These are phyloP conservation scores for Coriolopsis trogii DNA, from an alignment of 1,284 basidiomycete genomes.

Conservation along the genomic window DNA sequence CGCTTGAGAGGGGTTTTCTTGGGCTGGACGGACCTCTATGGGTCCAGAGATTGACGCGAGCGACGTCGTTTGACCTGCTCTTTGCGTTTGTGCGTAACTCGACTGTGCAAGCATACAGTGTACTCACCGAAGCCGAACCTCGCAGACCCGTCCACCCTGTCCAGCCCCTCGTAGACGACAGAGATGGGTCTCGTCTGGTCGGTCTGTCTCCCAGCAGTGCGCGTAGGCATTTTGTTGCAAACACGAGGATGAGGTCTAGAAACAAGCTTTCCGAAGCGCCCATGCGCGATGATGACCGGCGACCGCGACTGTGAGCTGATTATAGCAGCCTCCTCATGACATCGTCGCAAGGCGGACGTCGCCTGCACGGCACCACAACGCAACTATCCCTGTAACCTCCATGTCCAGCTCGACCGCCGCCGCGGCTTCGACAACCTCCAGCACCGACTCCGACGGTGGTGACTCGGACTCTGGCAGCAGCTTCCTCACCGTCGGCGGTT, in stretches of 20 bases:
- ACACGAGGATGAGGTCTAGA: too few relatives aligned
- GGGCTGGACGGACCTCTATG: slow-evolving; percentile 66
- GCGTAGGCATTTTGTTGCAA: not conserved
- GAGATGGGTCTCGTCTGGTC: slow-evolving; percentile 32
- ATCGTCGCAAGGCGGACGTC: not conserved
- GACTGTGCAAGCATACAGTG: not conserved
- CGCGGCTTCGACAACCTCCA: slow-evolving; percentile 5
- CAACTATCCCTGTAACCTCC: not conserved
- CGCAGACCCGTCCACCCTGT: slow-evolving; percentile 68
- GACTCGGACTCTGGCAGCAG: not conserved
- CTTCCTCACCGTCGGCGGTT: slow-evolving; percentile 28
- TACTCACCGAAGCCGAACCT: slow-evolving; percentile 60
- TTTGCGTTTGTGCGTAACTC: not conserved
- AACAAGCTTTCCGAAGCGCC: too few relatives aligned
- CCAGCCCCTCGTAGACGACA: slow-evolving; percentile 48
- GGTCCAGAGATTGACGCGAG: slow-evolving; percentile 76
- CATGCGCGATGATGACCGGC: too few relatives aligned
- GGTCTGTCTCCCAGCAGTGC: slow-evolving; percentile 33
- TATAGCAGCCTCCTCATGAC: not conserved
- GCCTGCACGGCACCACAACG: slow-evolving; percentile 14
- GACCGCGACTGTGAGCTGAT: too few relatives aligned
- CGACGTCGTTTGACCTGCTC: slow-evolving; percentile 48
- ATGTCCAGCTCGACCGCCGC: slow-evolving; percentile 9
- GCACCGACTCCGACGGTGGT: not conserved
- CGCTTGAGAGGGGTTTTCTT: slow-evolving; percentile 70